These are phyloP conservation scores for Lipomyces mesembrius DNA, from an alignment of 805 yeast species.

Conservation along the genomic window DNA sequence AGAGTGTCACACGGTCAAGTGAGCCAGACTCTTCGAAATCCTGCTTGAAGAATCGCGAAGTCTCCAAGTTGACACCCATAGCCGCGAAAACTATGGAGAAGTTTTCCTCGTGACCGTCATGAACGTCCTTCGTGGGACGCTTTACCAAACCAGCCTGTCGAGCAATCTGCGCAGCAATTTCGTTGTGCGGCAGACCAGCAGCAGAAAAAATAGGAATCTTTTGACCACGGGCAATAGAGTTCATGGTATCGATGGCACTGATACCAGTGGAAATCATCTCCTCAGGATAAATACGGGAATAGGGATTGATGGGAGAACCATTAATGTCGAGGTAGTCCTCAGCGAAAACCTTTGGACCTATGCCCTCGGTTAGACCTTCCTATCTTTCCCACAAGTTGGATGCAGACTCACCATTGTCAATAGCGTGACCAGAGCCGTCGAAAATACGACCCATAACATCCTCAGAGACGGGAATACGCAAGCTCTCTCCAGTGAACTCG, in stretches of 20 bases:
- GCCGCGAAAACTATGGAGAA: conserved; percentile 99
- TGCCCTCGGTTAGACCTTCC: background rate
- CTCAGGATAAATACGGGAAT: conserved; percentile 97
- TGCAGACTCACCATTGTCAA: conserved; percentile 62
- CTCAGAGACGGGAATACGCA: conserved; percentile 93
- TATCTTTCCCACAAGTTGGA: background rate
- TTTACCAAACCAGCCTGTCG: conserved; percentile 97
- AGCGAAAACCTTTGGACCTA: conserved; percentile 95
- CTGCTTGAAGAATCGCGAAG: conserved; percentile 97
- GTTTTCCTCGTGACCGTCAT: conserved; percentile 99
- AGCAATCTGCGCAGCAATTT: conserved; percentile 99
- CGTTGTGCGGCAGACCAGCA: conserved; percentile 98
- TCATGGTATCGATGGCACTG: conserved; percentile 98
- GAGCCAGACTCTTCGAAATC: conserved; percentile 99
- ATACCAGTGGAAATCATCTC: conserved; percentile 99
- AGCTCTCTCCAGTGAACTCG: conserved; percentile 93
- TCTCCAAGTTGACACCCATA: conserved; percentile 99
- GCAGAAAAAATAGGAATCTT: conserved; percentile 99
- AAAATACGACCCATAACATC: conserved; percentile 97
- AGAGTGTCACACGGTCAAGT: conserved; percentile 94
- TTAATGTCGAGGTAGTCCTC: conserved; percentile 98
- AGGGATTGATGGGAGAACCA: conserved; percentile 98
- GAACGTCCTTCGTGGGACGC: conserved; percentile 98
- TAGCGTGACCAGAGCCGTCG: conserved; percentile 98
- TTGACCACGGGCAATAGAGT: conserved; percentile 99